Percentiles rank a stretch among this genome's conserved stretches.
Evolutionary conservation across 495 filamentous ascomycete genomes (phyloP).

Genomic region (Astrothelium subdiscretum): DNA sequence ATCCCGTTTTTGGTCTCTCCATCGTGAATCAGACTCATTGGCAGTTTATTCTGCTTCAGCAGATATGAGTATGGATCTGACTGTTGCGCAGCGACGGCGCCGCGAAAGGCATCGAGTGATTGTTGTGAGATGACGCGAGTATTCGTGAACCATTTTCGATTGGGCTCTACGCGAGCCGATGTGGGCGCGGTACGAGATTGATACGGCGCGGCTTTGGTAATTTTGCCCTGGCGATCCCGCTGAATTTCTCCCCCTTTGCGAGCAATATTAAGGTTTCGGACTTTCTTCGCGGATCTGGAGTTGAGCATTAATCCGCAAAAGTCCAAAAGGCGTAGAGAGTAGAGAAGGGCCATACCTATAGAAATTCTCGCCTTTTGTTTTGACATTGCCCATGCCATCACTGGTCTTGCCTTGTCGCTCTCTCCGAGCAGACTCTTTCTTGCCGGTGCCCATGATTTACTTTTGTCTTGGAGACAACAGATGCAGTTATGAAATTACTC

Average conservation of each 20-base stretch:
- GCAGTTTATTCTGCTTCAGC: conserved; percentile 86
- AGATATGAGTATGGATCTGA: conserved; percentile 87
- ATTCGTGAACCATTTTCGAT: conserved; percentile 77
- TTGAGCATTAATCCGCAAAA: background rate
- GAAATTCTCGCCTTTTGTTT: conserved; percentile 91
- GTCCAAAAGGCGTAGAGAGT: background rate
- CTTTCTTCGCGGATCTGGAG: conserved; percentile 64
- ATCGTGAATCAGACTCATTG: conserved; percentile 69
- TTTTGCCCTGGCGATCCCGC: conserved; percentile 61
- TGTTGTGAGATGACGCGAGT: conserved; percentile 61
- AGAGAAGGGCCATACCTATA: conserved; percentile 45
- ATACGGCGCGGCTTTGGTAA: conserved; percentile 74
- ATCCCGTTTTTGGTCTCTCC: conserved; percentile 72
- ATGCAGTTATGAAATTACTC: background rate
- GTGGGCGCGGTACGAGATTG: conserved; percentile 68
- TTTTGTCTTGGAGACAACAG: background rate
- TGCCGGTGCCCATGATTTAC: conserved; percentile 75
- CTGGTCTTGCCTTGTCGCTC: conserved; percentile 67
- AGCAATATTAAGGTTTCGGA: conserved; percentile 74
- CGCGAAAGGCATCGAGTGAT: conserved; percentile 69
- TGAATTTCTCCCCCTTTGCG: conserved; percentile 63
- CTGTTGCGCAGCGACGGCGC: conserved; percentile 81
- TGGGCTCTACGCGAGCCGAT: conserved; percentile 74
- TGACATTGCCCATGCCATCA: conserved; percentile 84
- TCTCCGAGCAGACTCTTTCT: conserved; percentile 81